Evolutionary conservation across 2,329 filamentous ascomycete genomes (phyloP).

Genomic region (Scolecobasidium constrictum): DNA sequence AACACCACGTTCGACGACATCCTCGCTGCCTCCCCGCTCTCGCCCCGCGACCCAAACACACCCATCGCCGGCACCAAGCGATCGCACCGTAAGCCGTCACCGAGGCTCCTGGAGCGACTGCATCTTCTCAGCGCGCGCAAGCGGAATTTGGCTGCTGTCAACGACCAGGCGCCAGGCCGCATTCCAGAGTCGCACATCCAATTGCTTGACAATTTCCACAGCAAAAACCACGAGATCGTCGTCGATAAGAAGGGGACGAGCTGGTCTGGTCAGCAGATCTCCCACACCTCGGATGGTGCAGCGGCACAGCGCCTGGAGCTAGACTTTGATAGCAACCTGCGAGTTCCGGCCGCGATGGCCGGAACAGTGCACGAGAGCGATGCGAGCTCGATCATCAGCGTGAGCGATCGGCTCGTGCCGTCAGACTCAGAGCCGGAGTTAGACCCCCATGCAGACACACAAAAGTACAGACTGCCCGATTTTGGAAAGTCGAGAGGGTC

Average conservation of each 20-base stretch:
- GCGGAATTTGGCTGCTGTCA: neutral
- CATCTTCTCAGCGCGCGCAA: slow-evolving; percentile 22
- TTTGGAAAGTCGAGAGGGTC: slow-evolving; percentile 28
- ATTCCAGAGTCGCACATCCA: slow-evolving; percentile 61
- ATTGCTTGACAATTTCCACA: slow-evolving; percentile 56
- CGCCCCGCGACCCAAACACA: slow-evolving; percentile 11
- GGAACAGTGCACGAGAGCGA: slow-evolving; percentile 35
- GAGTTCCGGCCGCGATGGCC: slow-evolving; percentile 4
- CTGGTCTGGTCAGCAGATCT: slow-evolving; percentile 49
- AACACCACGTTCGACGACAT: too few relatives aligned
- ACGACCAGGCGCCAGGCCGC: slow-evolving; percentile 45
- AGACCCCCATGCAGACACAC: slow-evolving; percentile 54
- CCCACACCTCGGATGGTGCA: slow-evolving; percentile 6
- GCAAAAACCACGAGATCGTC: slow-evolving; percentile 32
- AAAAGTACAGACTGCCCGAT: slow-evolving; percentile 66
- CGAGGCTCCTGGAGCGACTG: slow-evolving; percentile 33
- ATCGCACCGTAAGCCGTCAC: slow-evolving; percentile 27
- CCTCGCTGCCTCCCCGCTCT: slow-evolving; percentile 1
- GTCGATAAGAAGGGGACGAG: slow-evolving; percentile 57
- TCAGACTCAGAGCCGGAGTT: slow-evolving; percentile 39
- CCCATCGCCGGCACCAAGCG: slow-evolving; percentile 7
- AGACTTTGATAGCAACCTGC: slow-evolving; percentile 15
- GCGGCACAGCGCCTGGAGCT: slow-evolving; percentile 17
- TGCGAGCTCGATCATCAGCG: slow-evolving; percentile 35
- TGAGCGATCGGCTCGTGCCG: slow-evolving; percentile 44